Conservation (phyloP, 352 stramenopile genomes). For the Phytophthora sp. region DNA sequence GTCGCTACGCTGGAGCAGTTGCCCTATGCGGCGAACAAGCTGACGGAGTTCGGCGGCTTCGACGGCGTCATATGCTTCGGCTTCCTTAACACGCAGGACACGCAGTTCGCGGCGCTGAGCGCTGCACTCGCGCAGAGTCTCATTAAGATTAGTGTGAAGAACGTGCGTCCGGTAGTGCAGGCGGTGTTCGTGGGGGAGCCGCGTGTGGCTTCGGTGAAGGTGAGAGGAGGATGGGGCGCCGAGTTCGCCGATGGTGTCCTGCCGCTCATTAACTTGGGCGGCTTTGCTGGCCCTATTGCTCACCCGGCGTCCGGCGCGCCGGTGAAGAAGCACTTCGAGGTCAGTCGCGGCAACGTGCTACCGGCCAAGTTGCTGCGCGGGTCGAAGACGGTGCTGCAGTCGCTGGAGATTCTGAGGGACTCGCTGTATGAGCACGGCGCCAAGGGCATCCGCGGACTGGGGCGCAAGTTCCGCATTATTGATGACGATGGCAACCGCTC, state of each 20-base stretch:
- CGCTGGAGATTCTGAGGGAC: slow-evolving; percentile 64
- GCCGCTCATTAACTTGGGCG: slow-evolving; percentile 67
- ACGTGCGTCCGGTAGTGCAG: slow-evolving; percentile 78
- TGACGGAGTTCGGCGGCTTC: slow-evolving; percentile 69
- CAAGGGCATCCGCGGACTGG: slow-evolving; percentile 73
- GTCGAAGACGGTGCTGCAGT: slow-evolving; percentile 62
- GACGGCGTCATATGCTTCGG: slow-evolving; percentile 81
- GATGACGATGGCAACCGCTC: slow-evolving; percentile 87
- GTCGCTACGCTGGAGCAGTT: slow-evolving; percentile 76
- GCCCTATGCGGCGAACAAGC: slow-evolving; percentile 85
- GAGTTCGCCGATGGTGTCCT: slow-evolving; percentile 73
- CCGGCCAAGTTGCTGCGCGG: slow-evolving; percentile 61
- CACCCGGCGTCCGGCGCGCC: slow-evolving; percentile 44
- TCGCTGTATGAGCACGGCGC: slow-evolving; percentile 83
- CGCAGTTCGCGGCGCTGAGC: slow-evolving; percentile 66
- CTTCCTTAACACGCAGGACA: slow-evolving; percentile 72
- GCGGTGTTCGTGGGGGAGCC: slow-evolving; percentile 84
- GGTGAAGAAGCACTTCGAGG: slow-evolving; percentile 59
- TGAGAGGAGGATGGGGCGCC: slow-evolving; percentile 65
- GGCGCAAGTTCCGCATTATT: slow-evolving; percentile 90
- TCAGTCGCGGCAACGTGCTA: slow-evolving; percentile 78
- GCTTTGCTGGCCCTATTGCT: slow-evolving; percentile 60
- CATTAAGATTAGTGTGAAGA: slow-evolving; percentile 86
- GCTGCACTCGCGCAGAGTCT: slow-evolving; percentile 70
- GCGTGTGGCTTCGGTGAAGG: slow-evolving; percentile 75